Evolutionary conservation across 108 stramenopile species (phyloP), one percentile per base, ranked within the genome.

Genomic region (Nitzschia putrida): DNA sequence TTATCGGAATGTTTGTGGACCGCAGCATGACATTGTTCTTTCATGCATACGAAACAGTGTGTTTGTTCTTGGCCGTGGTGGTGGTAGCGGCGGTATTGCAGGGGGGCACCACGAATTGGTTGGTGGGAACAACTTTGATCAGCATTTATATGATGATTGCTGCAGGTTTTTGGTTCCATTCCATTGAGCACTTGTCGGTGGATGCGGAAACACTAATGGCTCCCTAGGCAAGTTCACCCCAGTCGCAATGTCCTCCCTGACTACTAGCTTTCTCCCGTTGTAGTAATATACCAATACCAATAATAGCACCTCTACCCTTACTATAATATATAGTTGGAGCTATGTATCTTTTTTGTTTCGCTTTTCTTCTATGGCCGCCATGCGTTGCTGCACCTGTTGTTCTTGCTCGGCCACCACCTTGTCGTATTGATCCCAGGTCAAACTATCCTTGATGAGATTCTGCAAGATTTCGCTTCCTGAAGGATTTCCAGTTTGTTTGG

Each of bases 1-100:
- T 99, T 16, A 85, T 97, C 34, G 97, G 97, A 38, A 91, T 92
- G 91, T 64, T 81, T 0, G 89, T 96, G 72, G 91, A 95, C 67
- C 83, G 83, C 59, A 82, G 85, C 39, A 91, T 95, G 89, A 86
- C 88, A 6, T 75, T 97, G 41, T 92, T 78, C 68, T 92, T 97
- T 64, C 84, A 91, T 53, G 91, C 88, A 12, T 95, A 88, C 70
- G 96, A 97, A 66, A 95, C 95, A 3, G 81, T 80, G 20, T 92
- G 92, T 64, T 61, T 93, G 0, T 74, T 95, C 34, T 87, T 95
- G 40, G 84, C 83, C 54, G 90, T 91, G 4, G 44, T 86, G 40
- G 80, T 80, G 21, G 85, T 90, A 13, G 88, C 85, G 20, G 87
- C 90, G 16, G 84, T 95, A 7, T 68, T 95, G 45, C 90, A 91